Base-by-base conservation (phyloP, 2,329 filamentous ascomycete species). In the Aspergillus fijiensis region DNA sequence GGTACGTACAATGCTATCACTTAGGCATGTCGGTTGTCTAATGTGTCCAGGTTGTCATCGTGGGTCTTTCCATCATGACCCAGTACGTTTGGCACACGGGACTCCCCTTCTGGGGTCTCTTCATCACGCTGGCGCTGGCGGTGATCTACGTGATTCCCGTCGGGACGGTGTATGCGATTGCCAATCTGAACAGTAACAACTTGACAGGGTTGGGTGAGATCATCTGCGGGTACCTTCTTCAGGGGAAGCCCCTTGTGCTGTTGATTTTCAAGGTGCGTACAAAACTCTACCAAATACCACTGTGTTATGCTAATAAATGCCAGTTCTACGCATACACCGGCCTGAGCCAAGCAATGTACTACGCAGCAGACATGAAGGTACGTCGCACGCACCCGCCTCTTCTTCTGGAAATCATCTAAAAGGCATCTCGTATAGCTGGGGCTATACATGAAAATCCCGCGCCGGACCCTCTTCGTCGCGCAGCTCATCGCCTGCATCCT, bases 241-340 rank as follows among this genome's bases (percentile, higher is more conserved):
- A 72, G 50, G 77, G 77, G 5, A 72, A 70, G 52, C 76, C 76
- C 0, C 68, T 80, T 12, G 78, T 76, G 47, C 78, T 77, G 60
- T 74, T 79, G 76, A 67, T 75, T 3, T 77, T 77, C 68, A 55
- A 55, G 27, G 53, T 23, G 23, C 23, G 23, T 23, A 23, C 3
- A 2, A 23, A 3, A 23, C 23, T 23, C 23, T 23, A 23, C 23
- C 23, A 23, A 23, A 23, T 23, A 23, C 23, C 3, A 23, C 23
- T 23, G 3, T 16, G 6, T 33, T 9, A 88, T 77, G 87, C 88
- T 76, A 5, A 53, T 25, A 19, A 23, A 27, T 29, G 87, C 88
- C 33, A 65, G 62, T 67, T 86, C 68, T 89, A 87, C 68, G 84
- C 85, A 55, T 87, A 87, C 70, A 82, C 87, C 50, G 84, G 81